Conservation (phyloP, 345 rosid species). For the Hirschfeldia incana region DNA sequence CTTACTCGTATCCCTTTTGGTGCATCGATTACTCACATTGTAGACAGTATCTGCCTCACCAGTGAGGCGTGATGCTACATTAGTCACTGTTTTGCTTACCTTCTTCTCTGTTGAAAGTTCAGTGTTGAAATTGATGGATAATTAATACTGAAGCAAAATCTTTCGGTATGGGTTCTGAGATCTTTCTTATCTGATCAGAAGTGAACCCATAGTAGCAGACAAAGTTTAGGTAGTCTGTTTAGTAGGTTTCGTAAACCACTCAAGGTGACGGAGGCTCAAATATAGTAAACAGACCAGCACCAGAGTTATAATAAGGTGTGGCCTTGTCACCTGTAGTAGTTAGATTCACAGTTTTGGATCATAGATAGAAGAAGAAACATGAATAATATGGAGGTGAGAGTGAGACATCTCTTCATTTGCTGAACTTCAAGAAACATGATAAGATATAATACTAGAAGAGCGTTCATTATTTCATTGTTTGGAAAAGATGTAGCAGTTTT, state of each 20-base stretch:
- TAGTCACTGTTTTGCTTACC: constrained; percentile 55
- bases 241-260: constrained; percentile 57
- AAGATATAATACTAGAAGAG: no score
- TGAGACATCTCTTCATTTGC: no score
- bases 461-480: no score
- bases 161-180: constrained; percentile 39
- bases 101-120: constrained; percentile 37
- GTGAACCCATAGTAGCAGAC: constrained; percentile 58
- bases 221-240: constrained; percentile 60
- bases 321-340: constrained; percentile 52
- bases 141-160: constrained; percentile 29
- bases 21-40: constrained; percentile 25
- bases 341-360: no score
- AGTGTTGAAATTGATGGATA: constrained; percentile 39
- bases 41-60: constrained; percentile 48
- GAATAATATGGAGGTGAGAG: no score
- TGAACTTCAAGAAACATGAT: constrained; percentile 5
- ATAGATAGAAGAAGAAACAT: no score
- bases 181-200: constrained; percentile 36
- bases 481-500: not conserved
- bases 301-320: constrained; percentile 55
- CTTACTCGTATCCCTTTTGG: not conserved
- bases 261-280: constrained; percentile 58
- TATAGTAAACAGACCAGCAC: constrained; percentile 62
- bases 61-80: constrained; percentile 42